Base-by-base conservation (phyloP, 441 rosid species). In the Euphorbia corollata region DNA sequence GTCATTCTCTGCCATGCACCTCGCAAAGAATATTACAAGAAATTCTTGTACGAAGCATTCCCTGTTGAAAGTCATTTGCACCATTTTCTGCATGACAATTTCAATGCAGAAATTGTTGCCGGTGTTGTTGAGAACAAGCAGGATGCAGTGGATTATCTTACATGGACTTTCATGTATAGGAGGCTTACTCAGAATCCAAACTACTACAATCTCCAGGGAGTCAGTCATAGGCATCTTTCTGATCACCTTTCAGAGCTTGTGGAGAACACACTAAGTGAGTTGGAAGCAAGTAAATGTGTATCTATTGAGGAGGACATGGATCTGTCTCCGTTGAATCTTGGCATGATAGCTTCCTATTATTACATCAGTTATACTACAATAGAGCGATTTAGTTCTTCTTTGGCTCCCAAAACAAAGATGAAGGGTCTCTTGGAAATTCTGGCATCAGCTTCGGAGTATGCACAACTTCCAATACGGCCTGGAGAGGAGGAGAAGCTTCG, bases 221-320 rank as follows among this genome's bases (percentile, higher is more conserved):
- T 88, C 18, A 83, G 91, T 80, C 91, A 88, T 72, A 82, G 92
- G 83, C 99, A 94, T 85, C 92, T 94, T 36, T 94, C 99, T 45
- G 99, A 94, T 81, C 97, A 94, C 82, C 94, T 89, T 23, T 94
- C 98, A 0, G 98, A 88, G 84, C 92, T 91, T 57, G 94, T 89
- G 60, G 99, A 91, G 83, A 84, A 82, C 71, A 89, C 97, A 39
- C 71, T 89, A 79, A 78, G 81, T 75, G 88, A 88, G 72, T 74
- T 94, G 79, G 96, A 91, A 69, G 87, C 94, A 12, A 85, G 98
- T 74, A 89, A 86, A 69, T 94, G 94, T 71, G 81, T 89, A 43
- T 70, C 81, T 47, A 74, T 91, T 27, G 96, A 87, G 75, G 99
- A 94, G 23, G 96, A 83, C 76, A 82, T 80, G 82, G 86, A 87